Percentiles rank a stretch among this genome's conserved stretches.
Evolutionary conservation across 2,329 filamentous ascomycete genomes (phyloP).

Genomic region (Aaosphaeria arxii): DNA sequence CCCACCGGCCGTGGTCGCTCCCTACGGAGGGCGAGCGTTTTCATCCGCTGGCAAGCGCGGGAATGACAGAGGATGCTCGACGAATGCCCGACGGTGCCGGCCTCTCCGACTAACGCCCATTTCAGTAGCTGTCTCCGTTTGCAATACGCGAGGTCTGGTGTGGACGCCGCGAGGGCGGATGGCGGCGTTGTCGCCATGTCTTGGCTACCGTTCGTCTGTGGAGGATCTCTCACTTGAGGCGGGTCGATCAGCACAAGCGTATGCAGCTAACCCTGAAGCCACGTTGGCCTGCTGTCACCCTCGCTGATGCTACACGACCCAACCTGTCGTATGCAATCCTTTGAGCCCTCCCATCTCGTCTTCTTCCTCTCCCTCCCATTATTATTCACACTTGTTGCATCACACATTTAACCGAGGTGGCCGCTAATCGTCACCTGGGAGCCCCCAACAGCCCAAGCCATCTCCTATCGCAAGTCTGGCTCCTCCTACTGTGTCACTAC

Average conservation of each 20-base stretch:
- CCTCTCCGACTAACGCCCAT: conserved; percentile 20
- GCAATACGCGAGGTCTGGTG: conserved; percentile 21
- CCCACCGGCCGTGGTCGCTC: conserved; percentile 8
- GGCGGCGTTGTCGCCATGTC: conserved; percentile 30
- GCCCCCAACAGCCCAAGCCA: too few relatives aligned
- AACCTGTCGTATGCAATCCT: neutral
- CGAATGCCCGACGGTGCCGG: conserved; percentile 8
- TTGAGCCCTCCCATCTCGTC: neutral
- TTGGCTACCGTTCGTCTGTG: conserved; percentile 35
- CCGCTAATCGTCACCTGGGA: too few relatives aligned
- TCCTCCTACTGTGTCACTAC: too few relatives aligned
- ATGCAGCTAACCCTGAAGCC: conserved; percentile 39
- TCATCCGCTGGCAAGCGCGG: conserved; percentile 34
- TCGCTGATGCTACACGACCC: neutral
- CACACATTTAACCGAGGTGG: too few relatives aligned
- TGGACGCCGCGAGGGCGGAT: conserved; percentile 32
- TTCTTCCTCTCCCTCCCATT: neutral
- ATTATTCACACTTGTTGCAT: too few relatives aligned
- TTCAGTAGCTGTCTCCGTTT: conserved; percentile 30
- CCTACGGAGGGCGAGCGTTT: conserved; percentile 13
- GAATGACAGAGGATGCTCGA: conserved; percentile 8
- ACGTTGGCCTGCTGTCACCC: conserved; percentile 32
- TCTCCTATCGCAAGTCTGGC: too few relatives aligned
- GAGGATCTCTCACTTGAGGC: conserved; percentile 35
- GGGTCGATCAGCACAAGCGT: conserved; percentile 40